These are phyloP conservation scores for Chionographis japonica DNA, from an alignment of 106 monocot genomes.

Conservation along the genomic window DNA sequence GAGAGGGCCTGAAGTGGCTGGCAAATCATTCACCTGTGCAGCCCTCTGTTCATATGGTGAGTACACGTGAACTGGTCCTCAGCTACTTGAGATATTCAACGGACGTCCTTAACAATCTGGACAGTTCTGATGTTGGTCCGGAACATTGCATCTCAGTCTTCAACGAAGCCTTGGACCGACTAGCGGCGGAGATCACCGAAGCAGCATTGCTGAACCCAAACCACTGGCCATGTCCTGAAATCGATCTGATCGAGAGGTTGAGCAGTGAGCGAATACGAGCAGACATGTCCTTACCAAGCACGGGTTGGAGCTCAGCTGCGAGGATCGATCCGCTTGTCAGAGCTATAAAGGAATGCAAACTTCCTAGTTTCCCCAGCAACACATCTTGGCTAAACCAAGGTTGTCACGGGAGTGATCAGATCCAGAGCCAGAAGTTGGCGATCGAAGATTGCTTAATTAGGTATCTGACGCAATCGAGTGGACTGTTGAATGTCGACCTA, in stretches of 20 bases:
- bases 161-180: slow-evolving; percentile 54
- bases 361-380: slow-evolving; percentile 43
- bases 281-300: slow-evolving; percentile 41
- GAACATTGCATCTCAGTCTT: slow-evolving; percentile 52
- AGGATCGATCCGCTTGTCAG: slow-evolving; percentile 36
- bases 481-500: slow-evolving; percentile 27
- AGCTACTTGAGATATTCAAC: no score
- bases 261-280: slow-evolving; percentile 31
- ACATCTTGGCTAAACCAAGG: slow-evolving; percentile 47
- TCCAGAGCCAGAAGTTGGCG: slow-evolving; percentile 36
- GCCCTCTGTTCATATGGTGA: no score
- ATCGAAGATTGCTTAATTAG: slow-evolving; percentile 45
- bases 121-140: slow-evolving; percentile 39
- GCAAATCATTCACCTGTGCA: no score
- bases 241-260: slow-evolving; percentile 38
- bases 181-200: slow-evolving; percentile 36
- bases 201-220: slow-evolving; percentile 53
- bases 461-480: slow-evolving; percentile 33
- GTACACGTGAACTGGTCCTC: no score
- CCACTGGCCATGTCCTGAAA: slow-evolving; percentile 79
- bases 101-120: no score
- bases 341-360: slow-evolving; percentile 48
- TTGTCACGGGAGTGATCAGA: slow-evolving; percentile 19
- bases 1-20: no score
- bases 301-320: slow-evolving; percentile 44